Percentiles rank a stretch among this genome's conserved stretches.
Conservation (phyloP, 768 basidiomycete species). For the Chlorophyllum brunneum region DNA sequence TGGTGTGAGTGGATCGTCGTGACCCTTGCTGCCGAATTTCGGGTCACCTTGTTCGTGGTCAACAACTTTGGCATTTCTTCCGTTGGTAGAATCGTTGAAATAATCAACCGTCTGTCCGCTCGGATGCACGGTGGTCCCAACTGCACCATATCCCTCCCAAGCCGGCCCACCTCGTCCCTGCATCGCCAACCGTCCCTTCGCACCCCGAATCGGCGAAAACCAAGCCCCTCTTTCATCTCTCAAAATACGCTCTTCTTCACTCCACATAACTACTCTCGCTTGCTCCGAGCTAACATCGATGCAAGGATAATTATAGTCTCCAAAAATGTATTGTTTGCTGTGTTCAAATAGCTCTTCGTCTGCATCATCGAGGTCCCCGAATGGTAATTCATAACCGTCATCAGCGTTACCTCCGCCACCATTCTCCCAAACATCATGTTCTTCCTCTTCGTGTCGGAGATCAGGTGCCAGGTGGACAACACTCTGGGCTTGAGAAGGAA, state of each 20-base stretch:
- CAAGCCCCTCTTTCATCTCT: slow-evolving; percentile 71
- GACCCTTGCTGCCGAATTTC: slow-evolving; percentile 5
- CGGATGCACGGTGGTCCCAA: slow-evolving; percentile 28
- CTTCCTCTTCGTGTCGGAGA: slow-evolving; percentile 36
- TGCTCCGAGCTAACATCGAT: slow-evolving; percentile 83
- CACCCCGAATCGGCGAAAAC: slow-evolving; percentile 57
- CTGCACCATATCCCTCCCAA: slow-evolving; percentile 59
- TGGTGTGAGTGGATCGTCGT: neutral
- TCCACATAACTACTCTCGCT: slow-evolving; percentile 65
- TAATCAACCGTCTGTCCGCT: slow-evolving; percentile 10
- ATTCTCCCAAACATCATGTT: slow-evolving; percentile 36
- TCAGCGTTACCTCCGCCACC: slow-evolving; percentile 18
- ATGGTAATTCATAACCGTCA: slow-evolving; percentile 59
- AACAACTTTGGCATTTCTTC: slow-evolving; percentile 30
- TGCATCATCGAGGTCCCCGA: slow-evolving; percentile 61
- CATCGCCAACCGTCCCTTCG: slow-evolving; percentile 36
- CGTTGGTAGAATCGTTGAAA: slow-evolving; percentile 16
- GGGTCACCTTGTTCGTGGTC: slow-evolving; percentile 44
- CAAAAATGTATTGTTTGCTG: slow-evolving; percentile 78
- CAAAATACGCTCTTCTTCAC: slow-evolving; percentile 83
- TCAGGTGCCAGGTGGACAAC: slow-evolving; percentile 66
- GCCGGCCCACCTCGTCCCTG: slow-evolving; percentile 34
- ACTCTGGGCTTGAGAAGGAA: slow-evolving; percentile 56
- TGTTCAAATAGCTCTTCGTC: slow-evolving; percentile 78
- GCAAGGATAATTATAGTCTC: slow-evolving; percentile 87